Base-by-base conservation (phyloP, 495 filamentous ascomycete genomes). In the Neurospora hispaniola region DNA sequence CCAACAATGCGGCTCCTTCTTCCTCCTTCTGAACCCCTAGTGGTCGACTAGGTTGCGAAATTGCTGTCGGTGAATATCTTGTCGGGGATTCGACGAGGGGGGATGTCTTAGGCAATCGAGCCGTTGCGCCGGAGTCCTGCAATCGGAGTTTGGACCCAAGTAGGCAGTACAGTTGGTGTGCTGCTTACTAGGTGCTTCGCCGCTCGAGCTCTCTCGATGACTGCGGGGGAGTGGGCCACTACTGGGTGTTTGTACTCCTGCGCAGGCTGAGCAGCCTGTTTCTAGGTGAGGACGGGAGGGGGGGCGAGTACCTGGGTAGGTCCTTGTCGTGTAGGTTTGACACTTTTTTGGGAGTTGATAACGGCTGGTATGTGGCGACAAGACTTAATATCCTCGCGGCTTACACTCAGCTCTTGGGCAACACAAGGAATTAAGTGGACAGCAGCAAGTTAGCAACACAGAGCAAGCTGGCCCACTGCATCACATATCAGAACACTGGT, bases 1-100 rank as follows among this genome's bases (percentile, higher is more conserved):
- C 80, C 75, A 78, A 76, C 76, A 76, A 80, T 78, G 77, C 79
- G 74, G 75, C 76, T 68, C 73, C 43, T 71, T 71, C 54, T 38
- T 59, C 69, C 48, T 68, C 71, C 14, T 42, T 38, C 42, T 44
- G 42, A 70, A 69, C 54, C 54, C 54, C 27, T 66, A 9, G 27
- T 69, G 38, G 44, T 39, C 42, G 62, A 69, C 16, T 74, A 54
- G 14, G 54, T 23, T 71, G 73, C 42, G 41, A 7, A 23, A 42
- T 39, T 39, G 72, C 18, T 66, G 39, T 54, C 70, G 69, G 71
- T 42, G 39, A 69, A 43, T 38, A 38, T 38, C 35, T 70, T 69
- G 71, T 68, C 44, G 31, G 70, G 48, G 31, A 71, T 69, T 76
- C 70, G 70, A 73, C 71, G 68, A 46, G 41, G 43, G 70, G 71